These are phyloP conservation scores for Scutellaria galericulata DNA, from an alignment of 257 asterid species.

Conservation along the genomic window DNA sequence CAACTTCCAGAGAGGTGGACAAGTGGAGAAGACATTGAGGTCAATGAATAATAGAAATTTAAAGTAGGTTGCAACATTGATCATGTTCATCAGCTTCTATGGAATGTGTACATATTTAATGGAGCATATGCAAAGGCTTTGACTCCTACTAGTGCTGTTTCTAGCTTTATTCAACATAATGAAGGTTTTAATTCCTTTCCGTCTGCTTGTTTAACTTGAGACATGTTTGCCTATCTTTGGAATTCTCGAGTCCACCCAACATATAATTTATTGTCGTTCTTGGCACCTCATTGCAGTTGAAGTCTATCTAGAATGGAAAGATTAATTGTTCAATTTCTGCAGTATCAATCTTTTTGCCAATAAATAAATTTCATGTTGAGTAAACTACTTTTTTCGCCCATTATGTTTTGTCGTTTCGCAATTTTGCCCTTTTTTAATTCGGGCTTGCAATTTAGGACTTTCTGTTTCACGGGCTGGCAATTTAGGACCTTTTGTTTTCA, in stretches of 20 bases:
- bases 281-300: not conserved
- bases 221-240: not conserved
- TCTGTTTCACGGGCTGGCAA: no score
- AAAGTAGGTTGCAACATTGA: conserved; percentile 7
- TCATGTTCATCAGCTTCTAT: not conserved
- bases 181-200: conserved; percentile 11
- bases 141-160: conserved; percentile 1
- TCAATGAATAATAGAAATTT: not conserved
- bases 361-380: no score
- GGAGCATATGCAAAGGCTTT: conserved; percentile 3
- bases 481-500: no score
- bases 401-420: no score
- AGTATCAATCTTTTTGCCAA: no score
- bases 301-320: not conserved
- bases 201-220: conserved; percentile 16
- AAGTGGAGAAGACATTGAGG: conserved; percentile 50
- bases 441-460: no score
- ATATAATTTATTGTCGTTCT: not conserved
- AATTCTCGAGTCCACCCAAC: not conserved
- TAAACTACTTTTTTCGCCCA: no score
- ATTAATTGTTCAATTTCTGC: no score
- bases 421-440: no score
- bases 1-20: conserved; percentile 52
- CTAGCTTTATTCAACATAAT: not conserved
- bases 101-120: conserved; percentile 10